phyloP scores from a whole-genome alignment of 2,329 filamentous ascomycete genomes.

The Mycosphaerelloides madeirae region DNA sequence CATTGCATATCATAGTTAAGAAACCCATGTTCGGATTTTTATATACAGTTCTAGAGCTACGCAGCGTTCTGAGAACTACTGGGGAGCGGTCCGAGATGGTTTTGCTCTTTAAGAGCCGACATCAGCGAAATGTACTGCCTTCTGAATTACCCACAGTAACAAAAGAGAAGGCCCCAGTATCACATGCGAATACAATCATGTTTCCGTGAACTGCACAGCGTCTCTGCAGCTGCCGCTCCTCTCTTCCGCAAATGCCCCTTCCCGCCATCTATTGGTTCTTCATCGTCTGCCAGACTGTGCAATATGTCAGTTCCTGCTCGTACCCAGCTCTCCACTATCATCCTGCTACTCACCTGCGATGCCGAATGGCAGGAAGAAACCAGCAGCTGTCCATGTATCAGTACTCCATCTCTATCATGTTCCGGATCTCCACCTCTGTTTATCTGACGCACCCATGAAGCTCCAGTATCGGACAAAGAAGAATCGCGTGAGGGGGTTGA shows the following conservation, averaged over 20 bases:
- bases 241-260: neutral
- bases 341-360: slow-evolving; percentile 54
- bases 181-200: neutral
- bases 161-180: neutral
- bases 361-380: slow-evolving; percentile 57
- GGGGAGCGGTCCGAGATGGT: too few species aligned
- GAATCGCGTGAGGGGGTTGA: slow-evolving; percentile 87
- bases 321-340: neutral
- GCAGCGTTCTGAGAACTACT: too few species aligned
- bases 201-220: neutral
- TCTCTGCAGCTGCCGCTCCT: neutral
- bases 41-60: too few species aligned
- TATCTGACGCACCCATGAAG: slow-evolving; percentile 61
- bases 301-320: slow-evolving; percentile 6
- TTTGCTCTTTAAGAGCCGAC: too few species aligned
- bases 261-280: slow-evolving; percentile 48
- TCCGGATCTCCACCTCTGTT: slow-evolving; percentile 3
- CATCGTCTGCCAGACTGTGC: slow-evolving; percentile 61
- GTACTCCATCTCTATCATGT: slow-evolving; percentile 18
- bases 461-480: slow-evolving; percentile 80
- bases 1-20: neutral
- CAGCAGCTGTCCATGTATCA: slow-evolving; percentile 48
- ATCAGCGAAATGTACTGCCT: too few species aligned
- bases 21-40: too few species aligned
- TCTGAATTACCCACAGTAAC: too few species aligned